Evolutionary conservation across 2,329 filamentous ascomycete species (phyloP).

Genomic region (Helicocarpus griseus): DNA sequence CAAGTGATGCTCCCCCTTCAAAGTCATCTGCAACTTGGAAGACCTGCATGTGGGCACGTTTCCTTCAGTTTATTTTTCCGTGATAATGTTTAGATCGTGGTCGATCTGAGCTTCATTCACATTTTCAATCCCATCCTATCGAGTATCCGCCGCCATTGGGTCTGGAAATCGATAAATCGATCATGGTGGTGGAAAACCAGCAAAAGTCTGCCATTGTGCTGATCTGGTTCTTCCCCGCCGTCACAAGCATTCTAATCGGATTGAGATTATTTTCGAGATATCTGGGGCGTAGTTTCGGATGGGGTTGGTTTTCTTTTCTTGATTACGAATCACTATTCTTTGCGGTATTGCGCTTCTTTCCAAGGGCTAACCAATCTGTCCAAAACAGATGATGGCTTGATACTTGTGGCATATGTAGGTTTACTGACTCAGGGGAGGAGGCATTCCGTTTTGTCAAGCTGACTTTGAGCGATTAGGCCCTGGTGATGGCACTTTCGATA

Average conservation of each 20-base stretch:
- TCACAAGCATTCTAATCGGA: background rate
- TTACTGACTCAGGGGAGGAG: background rate
- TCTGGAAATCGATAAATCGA: too few species aligned
- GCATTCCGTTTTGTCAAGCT: background rate
- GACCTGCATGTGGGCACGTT: too few species aligned
- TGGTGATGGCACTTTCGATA: background rate
- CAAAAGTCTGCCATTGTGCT: background rate
- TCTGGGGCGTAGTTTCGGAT: conserved; percentile 2
- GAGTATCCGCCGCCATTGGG: too few species aligned
- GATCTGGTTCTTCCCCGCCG: conserved; percentile 1
- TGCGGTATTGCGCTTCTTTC: background rate
- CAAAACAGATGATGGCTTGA: background rate
- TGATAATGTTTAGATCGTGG: too few species aligned
- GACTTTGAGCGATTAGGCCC: background rate
- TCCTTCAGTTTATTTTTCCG: too few species aligned
- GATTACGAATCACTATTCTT: too few species aligned
- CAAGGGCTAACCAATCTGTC: background rate
- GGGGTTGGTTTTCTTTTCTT: background rate
- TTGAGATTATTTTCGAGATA: background rate
- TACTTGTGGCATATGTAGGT: background rate
- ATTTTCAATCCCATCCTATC: too few species aligned
- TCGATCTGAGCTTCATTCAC: too few species aligned
- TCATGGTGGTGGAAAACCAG: conserved; percentile 1
- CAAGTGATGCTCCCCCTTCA: too few species aligned
- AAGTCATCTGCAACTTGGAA: too few species aligned